A percentile compares a stretch with the other conserved stretches of the same genome.
These are phyloP conservation scores for Exophiala mesophila DNA, from an alignment of 2,329 filamentous ascomycete species.

Conservation along the genomic window DNA sequence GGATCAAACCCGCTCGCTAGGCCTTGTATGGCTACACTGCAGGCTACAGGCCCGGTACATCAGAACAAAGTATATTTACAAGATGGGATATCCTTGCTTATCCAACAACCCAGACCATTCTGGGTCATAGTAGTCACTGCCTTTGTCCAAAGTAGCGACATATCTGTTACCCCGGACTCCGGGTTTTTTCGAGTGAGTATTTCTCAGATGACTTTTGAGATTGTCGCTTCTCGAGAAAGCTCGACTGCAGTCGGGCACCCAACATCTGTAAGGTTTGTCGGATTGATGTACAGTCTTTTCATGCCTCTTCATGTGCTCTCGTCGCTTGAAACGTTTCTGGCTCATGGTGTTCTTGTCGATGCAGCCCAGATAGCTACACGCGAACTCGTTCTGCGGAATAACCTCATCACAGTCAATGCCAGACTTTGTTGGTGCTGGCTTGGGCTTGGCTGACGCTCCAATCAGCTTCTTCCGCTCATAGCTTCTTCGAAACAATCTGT, in stretches of 20 bases:
- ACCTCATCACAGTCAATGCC: constrained; percentile 23
- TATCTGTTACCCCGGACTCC: constrained; percentile 41
- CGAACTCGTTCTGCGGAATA: constrained; percentile 28
- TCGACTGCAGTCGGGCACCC: constrained; percentile 38
- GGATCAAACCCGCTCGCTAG: too few species aligned
- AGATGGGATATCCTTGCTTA: constrained; percentile 38
- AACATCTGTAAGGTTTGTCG: constrained; percentile 35
- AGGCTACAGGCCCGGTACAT: too few species aligned
- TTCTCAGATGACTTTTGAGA: constrained; percentile 43
- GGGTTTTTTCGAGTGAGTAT: constrained; percentile 42
- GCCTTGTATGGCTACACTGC: too few species aligned
- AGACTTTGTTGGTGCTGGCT: constrained; percentile 12
- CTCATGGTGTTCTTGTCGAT: constrained; percentile 37
- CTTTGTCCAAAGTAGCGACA: constrained; percentile 42
- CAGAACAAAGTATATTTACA: constrained; percentile 5
- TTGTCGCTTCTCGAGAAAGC: constrained; percentile 43
- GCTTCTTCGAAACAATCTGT: constrained; percentile 15
- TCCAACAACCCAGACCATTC: constrained; percentile 42
- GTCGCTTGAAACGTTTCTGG: constrained; percentile 44
- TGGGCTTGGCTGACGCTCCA: constrained; percentile 14
- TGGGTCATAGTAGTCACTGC: constrained; percentile 39
- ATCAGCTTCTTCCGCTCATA: constrained; percentile 17
- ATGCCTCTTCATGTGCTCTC: constrained; percentile 48
- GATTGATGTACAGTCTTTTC: constrained; percentile 45
- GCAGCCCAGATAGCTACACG: constrained; percentile 38